Conservation (phyloP, 73 alveolate species). For the Blepharisma stoltei region DNA sequence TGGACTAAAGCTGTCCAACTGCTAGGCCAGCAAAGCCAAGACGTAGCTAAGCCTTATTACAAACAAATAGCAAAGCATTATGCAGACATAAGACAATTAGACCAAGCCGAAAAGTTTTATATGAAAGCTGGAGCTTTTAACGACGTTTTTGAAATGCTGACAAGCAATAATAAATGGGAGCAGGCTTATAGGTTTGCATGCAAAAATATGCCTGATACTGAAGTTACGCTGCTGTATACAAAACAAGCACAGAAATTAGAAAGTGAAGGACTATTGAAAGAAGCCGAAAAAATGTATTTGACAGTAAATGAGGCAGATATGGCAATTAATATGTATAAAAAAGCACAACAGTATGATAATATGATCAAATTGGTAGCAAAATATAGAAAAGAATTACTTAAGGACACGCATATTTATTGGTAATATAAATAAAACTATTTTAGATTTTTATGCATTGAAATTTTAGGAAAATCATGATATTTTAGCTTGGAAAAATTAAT, state of each 20-base stretch:
- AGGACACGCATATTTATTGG: conserved; percentile 86
- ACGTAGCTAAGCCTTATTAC: conserved; percentile 97
- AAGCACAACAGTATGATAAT: conserved; percentile 91
- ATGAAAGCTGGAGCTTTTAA: conserved; percentile 90
- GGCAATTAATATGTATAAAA: conserved; percentile 98
- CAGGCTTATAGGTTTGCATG: conserved; percentile 92
- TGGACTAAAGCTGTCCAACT: conserved; percentile 95
- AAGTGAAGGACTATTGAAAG: conserved; percentile 85
- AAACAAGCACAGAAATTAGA: conserved; percentile 95
- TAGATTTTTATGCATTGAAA: neutral
- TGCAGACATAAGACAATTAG: conserved; percentile 98
- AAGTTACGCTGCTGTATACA: conserved; percentile 84
- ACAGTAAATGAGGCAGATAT: conserved; percentile 97
- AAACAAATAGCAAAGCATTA: conserved; percentile 97
- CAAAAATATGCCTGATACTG: conserved; percentile 92
- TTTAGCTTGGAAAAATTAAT: conserved; percentile 16
- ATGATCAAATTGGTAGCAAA: conserved; percentile 97
- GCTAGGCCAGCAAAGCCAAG: conserved; percentile 92
- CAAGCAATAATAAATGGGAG: conserved; percentile 96
- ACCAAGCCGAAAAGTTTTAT: conserved; percentile 95
- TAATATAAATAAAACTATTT: no score
- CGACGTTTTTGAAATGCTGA: conserved; percentile 97
- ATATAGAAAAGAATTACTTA: conserved; percentile 92
- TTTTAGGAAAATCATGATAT: neutral
- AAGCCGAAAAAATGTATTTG: conserved; percentile 98